These are phyloP conservation scores for Penicillium herquei DNA, from an alignment of 495 filamentous ascomycete species.

Conservation along the genomic window DNA sequence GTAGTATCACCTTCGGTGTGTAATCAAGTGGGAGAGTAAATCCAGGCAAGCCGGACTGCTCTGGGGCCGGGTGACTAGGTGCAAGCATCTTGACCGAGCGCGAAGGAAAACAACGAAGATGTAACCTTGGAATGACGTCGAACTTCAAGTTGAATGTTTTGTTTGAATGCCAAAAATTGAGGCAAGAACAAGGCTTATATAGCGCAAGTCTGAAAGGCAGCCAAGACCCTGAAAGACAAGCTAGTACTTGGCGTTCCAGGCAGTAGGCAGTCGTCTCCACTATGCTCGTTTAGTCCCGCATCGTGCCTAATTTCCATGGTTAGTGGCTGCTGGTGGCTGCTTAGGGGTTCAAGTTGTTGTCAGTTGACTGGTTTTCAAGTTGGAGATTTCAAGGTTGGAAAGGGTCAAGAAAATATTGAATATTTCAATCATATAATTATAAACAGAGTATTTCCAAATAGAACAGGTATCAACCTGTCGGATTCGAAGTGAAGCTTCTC, in stretches of 20 bases:
- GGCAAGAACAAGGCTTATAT: background rate
- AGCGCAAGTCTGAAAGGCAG: background rate
- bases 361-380: too few species aligned
- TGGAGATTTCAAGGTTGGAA: background rate
- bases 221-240: background rate
- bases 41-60: background rate
- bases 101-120: too few species aligned
- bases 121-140: too few species aligned
- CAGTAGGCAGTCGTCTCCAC: background rate
- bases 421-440: conserved; percentile 18
- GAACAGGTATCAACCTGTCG: conserved; percentile 6
- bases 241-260: background rate
- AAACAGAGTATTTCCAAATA: conserved; percentile 18
- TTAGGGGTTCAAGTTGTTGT: too few species aligned
- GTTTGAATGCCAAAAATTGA: too few species aligned
- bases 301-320: too few species aligned
- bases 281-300: background rate
- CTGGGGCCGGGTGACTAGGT: background rate
- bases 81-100: background rate
- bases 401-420: background rate
- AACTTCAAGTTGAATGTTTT: too few species aligned
- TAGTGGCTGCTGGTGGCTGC: too few species aligned
- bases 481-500: conserved; percentile 3
- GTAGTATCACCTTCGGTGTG: background rate
- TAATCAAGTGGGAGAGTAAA: background rate